A percentile compares a stretch with the other conserved stretches of the same genome.
phyloP scores from a whole-genome alignment of 495 filamentous ascomycete genomes.

The Lindgomyces ingoldianus region DNA sequence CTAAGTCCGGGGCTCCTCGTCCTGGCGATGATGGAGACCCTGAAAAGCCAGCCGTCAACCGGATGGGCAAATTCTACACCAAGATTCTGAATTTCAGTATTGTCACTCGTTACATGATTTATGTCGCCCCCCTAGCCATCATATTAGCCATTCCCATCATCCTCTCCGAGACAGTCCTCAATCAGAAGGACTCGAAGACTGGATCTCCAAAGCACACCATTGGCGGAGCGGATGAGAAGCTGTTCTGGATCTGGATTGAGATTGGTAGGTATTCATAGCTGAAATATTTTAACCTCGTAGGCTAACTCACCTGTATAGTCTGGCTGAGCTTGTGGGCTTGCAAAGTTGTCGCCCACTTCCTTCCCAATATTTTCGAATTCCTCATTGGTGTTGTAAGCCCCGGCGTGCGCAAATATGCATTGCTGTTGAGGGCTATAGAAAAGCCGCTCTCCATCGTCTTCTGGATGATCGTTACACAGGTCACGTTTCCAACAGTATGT shows the following conservation, averaged over 20 bases:
- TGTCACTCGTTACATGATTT: constrained; percentile 84
- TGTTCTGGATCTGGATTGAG: constrained; percentile 91
- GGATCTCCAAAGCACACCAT: constrained; percentile 51
- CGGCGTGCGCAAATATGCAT: constrained; percentile 88
- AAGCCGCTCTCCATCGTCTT: constrained; percentile 84
- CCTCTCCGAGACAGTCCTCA: constrained; percentile 60
- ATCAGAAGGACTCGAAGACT: constrained; percentile 1
- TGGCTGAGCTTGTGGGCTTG: constrained; percentile 87
- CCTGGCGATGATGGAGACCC: constrained; percentile 54
- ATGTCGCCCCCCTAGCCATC: constrained; percentile 75
- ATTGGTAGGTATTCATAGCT: constrained; percentile 48
- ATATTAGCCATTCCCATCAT: constrained; percentile 81
- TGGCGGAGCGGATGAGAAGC: constrained; percentile 66
- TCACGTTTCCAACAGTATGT: constrained; percentile 69
- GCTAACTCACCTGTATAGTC: constrained; percentile 44
- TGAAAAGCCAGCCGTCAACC: constrained; percentile 61
- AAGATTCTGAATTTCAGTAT: constrained; percentile 83
- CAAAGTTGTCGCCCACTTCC: constrained; percentile 75
- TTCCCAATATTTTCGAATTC: constrained; percentile 84
- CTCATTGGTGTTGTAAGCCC: constrained; percentile 86
- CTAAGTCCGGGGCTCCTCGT: constrained; percentile 49
- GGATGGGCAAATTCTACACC: constrained; percentile 84
- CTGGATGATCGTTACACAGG: constrained; percentile 77
- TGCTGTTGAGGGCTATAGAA: constrained; percentile 75
- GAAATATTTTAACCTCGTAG: background rate